phyloP scores from a whole-genome alignment of 2,329 filamentous ascomycete species.

The Zymoseptoria ardabiliae region DNA sequence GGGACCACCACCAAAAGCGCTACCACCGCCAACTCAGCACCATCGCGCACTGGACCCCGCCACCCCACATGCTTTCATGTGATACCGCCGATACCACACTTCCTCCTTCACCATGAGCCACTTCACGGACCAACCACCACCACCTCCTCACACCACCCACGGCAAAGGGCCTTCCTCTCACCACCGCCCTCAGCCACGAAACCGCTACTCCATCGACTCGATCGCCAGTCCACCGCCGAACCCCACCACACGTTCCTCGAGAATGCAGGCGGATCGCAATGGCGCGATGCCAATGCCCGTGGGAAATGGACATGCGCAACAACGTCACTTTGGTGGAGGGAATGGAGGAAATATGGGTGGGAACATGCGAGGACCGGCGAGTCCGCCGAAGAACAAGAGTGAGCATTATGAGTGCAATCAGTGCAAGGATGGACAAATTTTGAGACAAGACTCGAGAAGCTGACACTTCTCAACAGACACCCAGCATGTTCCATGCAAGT shows the following conservation, averaged over 20 bases:
- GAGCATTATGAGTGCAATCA: slow-evolving; percentile 4
- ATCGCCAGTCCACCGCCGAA: slow-evolving; percentile 5
- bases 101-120: background rate
- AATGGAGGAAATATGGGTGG: slow-evolving; percentile 20
- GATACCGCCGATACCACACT: background rate
- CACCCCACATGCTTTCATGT: background rate
- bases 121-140: background rate
- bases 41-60: background rate
- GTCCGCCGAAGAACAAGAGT: slow-evolving; percentile 46
- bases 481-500: slow-evolving; percentile 97
- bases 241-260: slow-evolving; percentile 7
- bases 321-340: slow-evolving; percentile 12
- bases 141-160: background rate
- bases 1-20: background rate
- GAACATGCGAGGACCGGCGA: slow-evolving; percentile 26
- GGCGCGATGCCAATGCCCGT: slow-evolving; percentile 26
- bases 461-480: slow-evolving; percentile 56
- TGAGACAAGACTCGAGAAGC: slow-evolving; percentile 8
- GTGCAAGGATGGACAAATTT: background rate
- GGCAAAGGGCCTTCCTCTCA: background rate
- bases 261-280: slow-evolving; percentile 21
- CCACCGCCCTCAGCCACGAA: slow-evolving; percentile 1
- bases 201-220: slow-evolving; percentile 15
- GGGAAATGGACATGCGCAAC: slow-evolving; percentile 11
- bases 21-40: background rate